Conservation (phyloP, 352 stramenopile species). For the Elongisporangium prolatum region DNA sequence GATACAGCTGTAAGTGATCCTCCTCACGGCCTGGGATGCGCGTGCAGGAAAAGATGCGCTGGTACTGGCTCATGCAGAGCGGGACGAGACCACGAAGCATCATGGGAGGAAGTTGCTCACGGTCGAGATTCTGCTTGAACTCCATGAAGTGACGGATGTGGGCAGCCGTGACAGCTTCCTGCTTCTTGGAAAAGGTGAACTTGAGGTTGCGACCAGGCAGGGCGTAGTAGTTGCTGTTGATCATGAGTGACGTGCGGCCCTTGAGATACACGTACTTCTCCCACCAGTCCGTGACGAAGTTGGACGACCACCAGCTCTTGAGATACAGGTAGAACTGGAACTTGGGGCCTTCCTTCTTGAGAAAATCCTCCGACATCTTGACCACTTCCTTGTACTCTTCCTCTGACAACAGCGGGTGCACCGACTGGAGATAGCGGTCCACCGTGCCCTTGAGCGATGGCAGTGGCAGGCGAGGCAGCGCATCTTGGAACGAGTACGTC, state of each 20-base stretch:
- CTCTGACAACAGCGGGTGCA: constrained; percentile 83
- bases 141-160: constrained; percentile 78
- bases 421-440: constrained; percentile 88
- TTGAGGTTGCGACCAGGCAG: constrained; percentile 61
- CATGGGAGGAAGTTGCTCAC: constrained; percentile 74
- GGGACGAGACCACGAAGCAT: constrained; percentile 84
- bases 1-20: constrained; percentile 76
- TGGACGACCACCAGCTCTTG: constrained; percentile 87
- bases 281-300: constrained; percentile 91
- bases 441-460: constrained; percentile 92
- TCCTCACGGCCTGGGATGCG: constrained; percentile 83
- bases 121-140: constrained; percentile 86
- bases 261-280: constrained; percentile 90
- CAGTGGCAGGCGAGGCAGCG: constrained; percentile 90
- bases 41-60: constrained; percentile 87
- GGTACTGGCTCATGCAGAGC: constrained; percentile 90
- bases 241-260: constrained; percentile 84
- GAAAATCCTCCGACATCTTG: constrained; percentile 78
- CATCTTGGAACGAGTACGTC: constrained; percentile 90
- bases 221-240: constrained; percentile 93
- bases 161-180: constrained; percentile 53
- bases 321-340: constrained; percentile 89
- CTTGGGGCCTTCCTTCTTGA: constrained; percentile 85
- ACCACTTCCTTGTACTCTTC: constrained; percentile 88
- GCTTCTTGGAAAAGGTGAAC: constrained; percentile 58